Evolutionary conservation across 2,329 filamentous ascomycete species (phyloP), one percentile per base, ranked within the genome.

Genomic region (Pseudocercospora crystallina): DNA sequence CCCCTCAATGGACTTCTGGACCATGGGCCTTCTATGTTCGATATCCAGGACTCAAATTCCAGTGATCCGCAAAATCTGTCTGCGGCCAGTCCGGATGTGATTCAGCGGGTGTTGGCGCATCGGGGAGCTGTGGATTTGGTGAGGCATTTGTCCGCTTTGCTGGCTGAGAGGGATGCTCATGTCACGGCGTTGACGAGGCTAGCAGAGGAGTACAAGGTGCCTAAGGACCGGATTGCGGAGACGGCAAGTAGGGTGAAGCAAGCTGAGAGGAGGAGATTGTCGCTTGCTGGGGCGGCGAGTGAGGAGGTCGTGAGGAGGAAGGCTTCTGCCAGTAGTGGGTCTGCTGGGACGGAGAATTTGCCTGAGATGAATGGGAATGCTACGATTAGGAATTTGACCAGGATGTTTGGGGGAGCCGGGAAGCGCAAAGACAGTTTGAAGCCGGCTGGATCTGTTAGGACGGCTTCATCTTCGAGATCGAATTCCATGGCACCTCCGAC

Each of bases 161-260:
- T 68, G 14, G 65, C 65, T 11, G 60, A 67, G 52, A 52, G 65
- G 17, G 65, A 68, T 59, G 65, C 65, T 8, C 64, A 67, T 50
- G 62, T 68, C 15, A 67, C 65, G 10, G 65, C 65, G 9, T 51
- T 68, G 43, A 66, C 61, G 20, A 57, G 64, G 8, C 46, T 68
- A 13, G 63, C 62, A 9, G 62, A 68, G 46, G 65, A 68, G 47
- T 66, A 64, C 43, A 64, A 63, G 12, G 57, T 67, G 8, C 65
- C 65, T 4, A 35, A 49, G 13, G 56, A 60, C 14, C 54, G 63
- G 5, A 60, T 68, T 32, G 53, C 50, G 8, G 65, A 63, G 34
- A 59, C 62, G 40, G 51, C 57, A 30, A 54, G 51, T 38, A 58
- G 62, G 8, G 61, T 59, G n/a, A 62, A 60, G 54, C 62, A 63